Evolutionary conservation across 2,329 filamentous ascomycete species (phyloP).

Genomic region (Nemania bipapillata): DNA sequence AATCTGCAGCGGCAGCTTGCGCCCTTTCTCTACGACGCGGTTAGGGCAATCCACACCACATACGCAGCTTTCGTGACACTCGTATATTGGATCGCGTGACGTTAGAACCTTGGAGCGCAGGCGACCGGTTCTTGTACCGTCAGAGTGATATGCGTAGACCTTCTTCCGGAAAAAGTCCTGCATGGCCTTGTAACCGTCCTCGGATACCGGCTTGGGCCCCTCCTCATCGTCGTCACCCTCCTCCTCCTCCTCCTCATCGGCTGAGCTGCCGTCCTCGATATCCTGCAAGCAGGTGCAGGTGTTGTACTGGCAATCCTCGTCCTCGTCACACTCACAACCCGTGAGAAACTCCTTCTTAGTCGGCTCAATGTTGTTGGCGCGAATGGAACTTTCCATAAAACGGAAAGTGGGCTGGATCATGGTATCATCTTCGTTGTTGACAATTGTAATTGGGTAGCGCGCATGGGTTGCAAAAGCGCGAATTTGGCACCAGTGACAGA

Average conservation of each 20-base stretch:
- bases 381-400: conserved; percentile 72
- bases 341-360: conserved; percentile 71
- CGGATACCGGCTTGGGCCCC: neutral
- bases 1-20: conserved; percentile 77
- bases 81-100: conserved; percentile 75
- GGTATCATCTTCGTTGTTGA: conserved; percentile 70
- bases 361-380: conserved; percentile 68
- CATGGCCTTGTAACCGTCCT: neutral
- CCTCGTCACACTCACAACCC: conserved; percentile 73
- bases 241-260: conserved; percentile 54
- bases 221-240: conserved; percentile 45
- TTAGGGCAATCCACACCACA: conserved; percentile 76
- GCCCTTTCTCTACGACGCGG: conserved; percentile 78
- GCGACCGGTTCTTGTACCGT: conserved; percentile 63
- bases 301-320: conserved; percentile 73
- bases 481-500: conserved; percentile 72
- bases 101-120: conserved; percentile 64
- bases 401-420: conserved; percentile 71
- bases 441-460: conserved; percentile 67
- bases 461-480: conserved; percentile 63
- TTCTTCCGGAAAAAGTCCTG: conserved; percentile 48
- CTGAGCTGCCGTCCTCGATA: conserved; percentile 59
- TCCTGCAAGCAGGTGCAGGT: conserved; percentile 73
- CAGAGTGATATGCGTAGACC: conserved; percentile 72
- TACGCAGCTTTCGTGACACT: conserved; percentile 78